phyloP scores from a whole-genome alignment of 192 early-diverging fungal genomes.

The Coemansia sp. region DNA sequence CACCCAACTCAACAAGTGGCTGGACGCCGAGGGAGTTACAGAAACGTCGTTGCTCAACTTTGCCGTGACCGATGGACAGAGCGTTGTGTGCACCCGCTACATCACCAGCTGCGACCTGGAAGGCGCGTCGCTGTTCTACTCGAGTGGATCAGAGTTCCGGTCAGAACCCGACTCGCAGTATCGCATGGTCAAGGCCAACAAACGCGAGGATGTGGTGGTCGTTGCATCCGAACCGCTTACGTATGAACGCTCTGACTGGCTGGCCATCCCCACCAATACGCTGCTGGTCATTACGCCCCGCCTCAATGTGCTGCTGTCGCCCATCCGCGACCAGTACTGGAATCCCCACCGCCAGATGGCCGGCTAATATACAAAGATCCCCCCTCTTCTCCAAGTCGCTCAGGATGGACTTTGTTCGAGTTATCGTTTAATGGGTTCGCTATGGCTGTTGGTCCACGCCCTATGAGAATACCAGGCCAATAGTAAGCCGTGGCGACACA shows the following conservation, averaged over 20 bases:
- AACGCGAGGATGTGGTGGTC: conserved; percentile 75
- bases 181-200: conserved; percentile 59
- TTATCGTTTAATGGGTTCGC: no score
- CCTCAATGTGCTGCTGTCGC: conserved; percentile 67
- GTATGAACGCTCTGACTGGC: conserved; percentile 75
- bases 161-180: conserved; percentile 56
- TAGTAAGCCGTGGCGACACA: no score
- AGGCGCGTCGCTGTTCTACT: conserved; percentile 72
- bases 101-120: conserved; percentile 62
- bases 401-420: no score
- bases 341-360: conserved; percentile 16
- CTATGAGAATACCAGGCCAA: no score
- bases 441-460: no score
- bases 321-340: conserved; percentile 65
- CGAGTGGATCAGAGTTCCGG: conserved; percentile 66
- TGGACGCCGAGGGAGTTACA: conserved; percentile 55
- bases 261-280: conserved; percentile 71
- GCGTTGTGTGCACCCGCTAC: conserved; percentile 71
- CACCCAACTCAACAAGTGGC: conserved; percentile 65
- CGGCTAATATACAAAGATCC: neutral
- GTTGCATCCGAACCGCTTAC: conserved; percentile 77
- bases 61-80: conserved; percentile 74
- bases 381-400: neutral
- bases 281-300: conserved; percentile 69
- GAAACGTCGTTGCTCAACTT: conserved; percentile 65